These are phyloP conservation scores for Hemisphaericaspora xylofermentans DNA, from an alignment of 1,139 yeast species.

Conservation along the genomic window DNA sequence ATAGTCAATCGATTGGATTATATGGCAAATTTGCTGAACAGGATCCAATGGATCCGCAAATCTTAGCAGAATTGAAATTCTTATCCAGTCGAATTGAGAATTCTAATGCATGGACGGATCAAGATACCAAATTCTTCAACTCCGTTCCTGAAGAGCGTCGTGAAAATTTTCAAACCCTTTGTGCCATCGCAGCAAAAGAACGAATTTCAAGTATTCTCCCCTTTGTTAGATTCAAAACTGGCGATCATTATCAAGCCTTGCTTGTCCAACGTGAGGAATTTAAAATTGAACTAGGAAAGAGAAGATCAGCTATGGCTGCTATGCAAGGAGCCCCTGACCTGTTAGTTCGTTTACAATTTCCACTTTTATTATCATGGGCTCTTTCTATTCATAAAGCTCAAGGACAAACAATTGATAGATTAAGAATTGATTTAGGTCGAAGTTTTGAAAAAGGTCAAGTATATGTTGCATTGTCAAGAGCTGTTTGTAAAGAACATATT, in stretches of 20 bases:
- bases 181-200: conserved; percentile 33
- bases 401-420: conserved; percentile 81
- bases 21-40: conserved; percentile 29
- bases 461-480: conserved; percentile 89
- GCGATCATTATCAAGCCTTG: conserved; percentile 25
- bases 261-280: conserved; percentile 76
- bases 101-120: conserved; percentile 32
- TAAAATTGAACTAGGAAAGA: conserved; percentile 34
- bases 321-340: conserved; percentile 16
- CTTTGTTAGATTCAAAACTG: conserved; percentile 51
- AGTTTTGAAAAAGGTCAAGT: conserved; percentile 86
- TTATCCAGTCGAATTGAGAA: conserved; percentile 27
- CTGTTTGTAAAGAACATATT: conserved; percentile 68
- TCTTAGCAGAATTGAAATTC: conserved; percentile 28
- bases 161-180: conserved; percentile 26
- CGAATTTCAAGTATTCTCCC: conserved; percentile 43
- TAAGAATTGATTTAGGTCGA: conserved; percentile 68
- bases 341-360: conserved; percentile 59
- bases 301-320: conserved; percentile 4
- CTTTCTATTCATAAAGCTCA: conserved; percentile 88
- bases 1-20: too few relatives aligned
- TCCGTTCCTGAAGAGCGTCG: conserved; percentile 27
- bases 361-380: conserved; percentile 83
- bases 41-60: conserved; percentile 21
- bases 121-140: conserved; percentile 38